phyloP scores from a whole-genome alignment of 192 early-diverging fungal species.

The Polychytrium aggregatum region DNA sequence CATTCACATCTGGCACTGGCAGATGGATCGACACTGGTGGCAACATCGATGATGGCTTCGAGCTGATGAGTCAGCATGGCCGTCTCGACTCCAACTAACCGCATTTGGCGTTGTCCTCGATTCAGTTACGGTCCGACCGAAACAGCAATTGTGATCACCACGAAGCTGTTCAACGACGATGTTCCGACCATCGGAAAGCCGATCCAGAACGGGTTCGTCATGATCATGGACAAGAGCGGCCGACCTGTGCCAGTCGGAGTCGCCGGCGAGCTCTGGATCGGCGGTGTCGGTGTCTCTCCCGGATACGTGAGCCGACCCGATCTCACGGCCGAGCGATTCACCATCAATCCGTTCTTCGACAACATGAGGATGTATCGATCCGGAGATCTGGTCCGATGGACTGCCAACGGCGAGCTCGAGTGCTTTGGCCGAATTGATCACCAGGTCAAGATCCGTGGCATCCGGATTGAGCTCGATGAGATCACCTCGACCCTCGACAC shows the following conservation, averaged over 20 bases:
- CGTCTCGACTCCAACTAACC: too few relatives aligned
- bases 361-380: conserved; percentile 11
- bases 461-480: conserved; percentile 17
- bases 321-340: conserved; percentile 18
- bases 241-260: conserved; percentile 8
- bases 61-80: too few relatives aligned
- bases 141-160: too few relatives aligned
- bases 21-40: too few relatives aligned
- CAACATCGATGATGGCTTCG: too few relatives aligned
- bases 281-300: conserved; percentile 17
- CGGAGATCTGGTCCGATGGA: conserved; percentile 12
- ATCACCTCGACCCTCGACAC: too few relatives aligned
- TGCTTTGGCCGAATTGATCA: conserved; percentile 10
- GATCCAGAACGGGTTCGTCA: conserved; percentile 5
- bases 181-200: conserved; percentile 15
- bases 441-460: conserved; percentile 14
- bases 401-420: conserved; percentile 4
- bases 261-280: conserved; percentile 26
- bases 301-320: conserved; percentile 35
- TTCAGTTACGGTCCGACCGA: too few relatives aligned
- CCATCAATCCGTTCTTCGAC: conserved; percentile 12
- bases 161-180: too few relatives aligned
- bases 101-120: too few relatives aligned
- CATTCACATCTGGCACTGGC: too few relatives aligned
- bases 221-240: not conserved